phyloP scores from a whole-genome alignment of 805 yeast genomes.

The Myxozyma monticola region DNA sequence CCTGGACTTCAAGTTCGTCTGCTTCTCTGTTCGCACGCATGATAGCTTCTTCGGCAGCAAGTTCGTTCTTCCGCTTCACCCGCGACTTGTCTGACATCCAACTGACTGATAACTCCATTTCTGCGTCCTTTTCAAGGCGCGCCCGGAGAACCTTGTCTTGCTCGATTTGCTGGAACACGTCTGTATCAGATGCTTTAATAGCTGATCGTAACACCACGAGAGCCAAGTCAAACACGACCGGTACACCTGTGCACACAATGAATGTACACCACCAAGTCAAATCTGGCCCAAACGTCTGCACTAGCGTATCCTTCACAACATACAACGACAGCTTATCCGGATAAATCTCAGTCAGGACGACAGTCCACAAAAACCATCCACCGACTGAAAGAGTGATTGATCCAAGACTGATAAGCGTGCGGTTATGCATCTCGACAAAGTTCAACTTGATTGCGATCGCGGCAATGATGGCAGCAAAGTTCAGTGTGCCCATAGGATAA shows the following conservation, averaged over 20 bases:
- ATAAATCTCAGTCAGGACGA: slow-evolving; percentile 71
- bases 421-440: slow-evolving; percentile 71
- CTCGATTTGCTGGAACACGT: slow-evolving; percentile 75
- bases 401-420: slow-evolving; percentile 66
- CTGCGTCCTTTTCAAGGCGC: slow-evolving; percentile 71
- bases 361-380: slow-evolving; percentile 87
- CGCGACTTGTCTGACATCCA: slow-evolving; percentile 55
- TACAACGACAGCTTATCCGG: slow-evolving; percentile 50
- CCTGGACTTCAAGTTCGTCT: slow-evolving; percentile 11
- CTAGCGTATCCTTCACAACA: slow-evolving; percentile 68
- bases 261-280: slow-evolving; percentile 84
- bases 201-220: slow-evolving; percentile 57
- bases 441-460: slow-evolving; percentile 78
- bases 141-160: slow-evolving; percentile 64
- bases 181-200: slow-evolving; percentile 71
- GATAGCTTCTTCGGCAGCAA: slow-evolving; percentile 13
- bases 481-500: slow-evolving; percentile 76
- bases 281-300: slow-evolving; percentile 73
- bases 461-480: slow-evolving; percentile 69
- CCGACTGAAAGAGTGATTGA: slow-evolving; percentile 69
- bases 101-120: slow-evolving; percentile 70
- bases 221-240: slow-evolving; percentile 65
- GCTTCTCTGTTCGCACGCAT: neutral
- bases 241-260: slow-evolving; percentile 55
- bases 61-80: slow-evolving; percentile 15